These are phyloP conservation scores for Penicillium bovifimosum DNA, from an alignment of 495 filamentous ascomycete genomes.

Conservation along the genomic window DNA sequence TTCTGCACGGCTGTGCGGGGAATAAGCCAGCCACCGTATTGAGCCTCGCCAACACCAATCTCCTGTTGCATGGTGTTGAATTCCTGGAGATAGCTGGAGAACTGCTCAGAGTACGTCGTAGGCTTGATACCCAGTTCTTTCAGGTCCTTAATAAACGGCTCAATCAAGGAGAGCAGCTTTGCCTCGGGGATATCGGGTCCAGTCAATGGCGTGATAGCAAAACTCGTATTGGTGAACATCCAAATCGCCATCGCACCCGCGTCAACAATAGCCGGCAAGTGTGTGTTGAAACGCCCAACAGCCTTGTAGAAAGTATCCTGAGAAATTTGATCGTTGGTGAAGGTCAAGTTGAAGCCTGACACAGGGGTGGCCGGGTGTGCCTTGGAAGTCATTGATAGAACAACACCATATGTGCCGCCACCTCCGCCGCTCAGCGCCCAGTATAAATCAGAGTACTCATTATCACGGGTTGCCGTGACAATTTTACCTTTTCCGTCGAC, in stretches of 20 bases:
- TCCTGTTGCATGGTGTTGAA: too few species aligned
- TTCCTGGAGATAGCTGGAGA: too few species aligned
- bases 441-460: conserved; percentile 52
- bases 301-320: conserved; percentile 38
- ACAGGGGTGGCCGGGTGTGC: conserved; percentile 32
- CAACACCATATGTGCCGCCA: conserved; percentile 54
- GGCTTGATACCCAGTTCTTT: too few species aligned
- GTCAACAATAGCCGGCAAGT: conserved; percentile 40
- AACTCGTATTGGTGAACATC: conserved; percentile 36
- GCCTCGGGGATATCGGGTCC: conserved; percentile 6
- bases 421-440: conserved; percentile 64
- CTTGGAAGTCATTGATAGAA: conserved; percentile 46
- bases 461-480: conserved; percentile 40
- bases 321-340: conserved; percentile 13
- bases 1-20: too few species aligned
- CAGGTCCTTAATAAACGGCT: too few species aligned
- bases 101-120: too few species aligned
- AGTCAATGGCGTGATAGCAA: conserved; percentile 3
- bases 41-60: too few species aligned
- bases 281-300: conserved; percentile 32
- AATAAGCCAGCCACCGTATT: too few species aligned
- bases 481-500: conserved; percentile 45
- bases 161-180: conserved; percentile 9
- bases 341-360: conserved; percentile 20
- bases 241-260: conserved; percentile 28